A percentile compares a stretch with the other conserved stretches of the same genome.
phyloP scores from a whole-genome alignment of 768 basidiomycete species.

The Gymnopilus junonius region DNA sequence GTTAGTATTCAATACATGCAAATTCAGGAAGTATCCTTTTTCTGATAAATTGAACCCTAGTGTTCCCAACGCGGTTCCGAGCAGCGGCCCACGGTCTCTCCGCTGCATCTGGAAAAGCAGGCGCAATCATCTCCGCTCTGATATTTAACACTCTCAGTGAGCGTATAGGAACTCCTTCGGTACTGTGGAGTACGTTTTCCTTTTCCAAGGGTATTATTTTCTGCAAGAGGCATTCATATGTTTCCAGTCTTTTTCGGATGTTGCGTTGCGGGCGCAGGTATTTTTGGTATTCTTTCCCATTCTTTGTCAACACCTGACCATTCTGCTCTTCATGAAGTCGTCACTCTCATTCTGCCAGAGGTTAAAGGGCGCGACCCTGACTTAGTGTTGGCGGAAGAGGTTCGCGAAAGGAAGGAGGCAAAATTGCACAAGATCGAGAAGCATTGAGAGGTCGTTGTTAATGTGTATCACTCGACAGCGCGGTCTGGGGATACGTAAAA shows the following conservation, averaged over 20 bases:
- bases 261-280: conserved; percentile 57
- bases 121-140: conserved; percentile 78
- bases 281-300: background rate
- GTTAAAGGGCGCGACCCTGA: conserved; percentile 45
- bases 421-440: background rate
- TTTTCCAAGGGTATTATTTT: background rate
- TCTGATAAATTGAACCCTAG: conserved; percentile 24
- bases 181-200: conserved; percentile 69
- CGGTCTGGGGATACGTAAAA: too few species aligned
- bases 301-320: background rate
- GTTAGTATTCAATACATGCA: too few species aligned
- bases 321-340: conserved; percentile 14
- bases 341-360: conserved; percentile 43
- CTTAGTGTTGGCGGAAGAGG: conserved; percentile 38
- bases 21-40: too few species aligned
- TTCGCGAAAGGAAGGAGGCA: conserved; percentile 17
- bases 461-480: too few species aligned
- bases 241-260: conserved; percentile 67
- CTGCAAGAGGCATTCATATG: background rate
- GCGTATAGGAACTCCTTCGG: conserved; percentile 63
- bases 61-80: conserved; percentile 78
- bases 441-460: too few species aligned
- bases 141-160: conserved; percentile 68
- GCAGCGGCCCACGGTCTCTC: conserved; percentile 77
- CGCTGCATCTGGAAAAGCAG: conserved; percentile 74